These are phyloP conservation scores for Podila minutissima DNA, from an alignment of 192 early-diverging fungal species.

Conservation along the genomic window DNA sequence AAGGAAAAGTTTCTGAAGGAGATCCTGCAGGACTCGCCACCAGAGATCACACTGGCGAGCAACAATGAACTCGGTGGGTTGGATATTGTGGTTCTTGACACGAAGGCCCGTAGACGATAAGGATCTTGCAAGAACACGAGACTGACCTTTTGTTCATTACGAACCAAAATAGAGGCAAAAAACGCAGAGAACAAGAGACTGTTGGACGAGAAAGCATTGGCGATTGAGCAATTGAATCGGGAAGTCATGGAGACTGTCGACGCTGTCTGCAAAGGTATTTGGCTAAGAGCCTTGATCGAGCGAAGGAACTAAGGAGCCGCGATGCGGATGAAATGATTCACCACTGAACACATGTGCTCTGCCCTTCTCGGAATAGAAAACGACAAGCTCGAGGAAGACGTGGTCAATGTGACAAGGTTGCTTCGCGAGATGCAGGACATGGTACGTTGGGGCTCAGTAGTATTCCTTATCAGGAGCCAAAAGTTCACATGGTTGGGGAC, in stretches of 20 bases:
- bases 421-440: slow-evolving; percentile 32
- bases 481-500: neutral
- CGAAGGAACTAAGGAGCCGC: too few species aligned
- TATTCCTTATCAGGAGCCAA: neutral
- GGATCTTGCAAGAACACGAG: neutral
- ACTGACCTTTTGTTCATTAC: neutral
- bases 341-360: neutral
- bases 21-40: slow-evolving; percentile 23
- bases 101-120: too few species aligned
- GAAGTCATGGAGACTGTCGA: neutral
- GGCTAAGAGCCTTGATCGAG: too few species aligned
- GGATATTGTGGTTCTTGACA: neutral
- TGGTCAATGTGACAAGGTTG: slow-evolving; percentile 18
- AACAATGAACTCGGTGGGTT: slow-evolving; percentile 26
- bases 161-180: neutral
- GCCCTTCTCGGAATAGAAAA: slow-evolving; percentile 7
- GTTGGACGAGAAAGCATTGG: neutral
- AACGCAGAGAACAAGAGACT: neutral
- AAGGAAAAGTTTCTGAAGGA: slow-evolving; percentile 34
- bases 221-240: neutral
- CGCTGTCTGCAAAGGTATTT: neutral
- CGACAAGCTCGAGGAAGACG: slow-evolving; percentile 17
- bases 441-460: slow-evolving; percentile 6
- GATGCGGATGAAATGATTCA: neutral
- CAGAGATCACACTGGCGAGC: slow-evolving; percentile 23